Conservation (phyloP, 306 rosid genomes). For the Trichosanthes cucumerina region DNA sequence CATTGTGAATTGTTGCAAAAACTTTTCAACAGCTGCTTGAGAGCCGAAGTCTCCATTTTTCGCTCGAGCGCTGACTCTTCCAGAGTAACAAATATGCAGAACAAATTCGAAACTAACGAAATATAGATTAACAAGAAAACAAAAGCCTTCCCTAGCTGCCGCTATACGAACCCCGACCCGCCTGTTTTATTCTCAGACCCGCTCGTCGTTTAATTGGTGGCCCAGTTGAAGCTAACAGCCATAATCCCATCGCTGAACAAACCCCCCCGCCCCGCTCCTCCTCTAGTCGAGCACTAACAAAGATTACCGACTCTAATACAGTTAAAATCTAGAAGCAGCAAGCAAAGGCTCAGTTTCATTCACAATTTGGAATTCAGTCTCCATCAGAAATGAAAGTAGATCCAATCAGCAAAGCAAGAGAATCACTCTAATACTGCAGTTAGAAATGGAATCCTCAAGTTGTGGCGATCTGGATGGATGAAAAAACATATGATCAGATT, state of each 20-base stretch:
- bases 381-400: slow-evolving; percentile 5
- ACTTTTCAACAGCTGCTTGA: slow-evolving; percentile 46
- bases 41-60: slow-evolving; percentile 52
- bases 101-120: slow-evolving; percentile 18
- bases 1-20: slow-evolving; percentile 59
- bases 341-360: slow-evolving; percentile 11
- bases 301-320: neutral
- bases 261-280: neutral
- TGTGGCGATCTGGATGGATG: neutral
- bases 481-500: neutral
- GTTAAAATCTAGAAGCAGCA: slow-evolving; percentile 17
- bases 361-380: slow-evolving; percentile 16
- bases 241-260: slow-evolving; percentile 38
- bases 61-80: slow-evolving; percentile 12
- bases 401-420: neutral
- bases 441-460: neutral
- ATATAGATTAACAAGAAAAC: neutral
- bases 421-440: neutral
- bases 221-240: slow-evolving; percentile 42
- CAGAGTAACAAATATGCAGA: slow-evolving; percentile 10
- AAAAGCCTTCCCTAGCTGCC: slow-evolving; percentile 57
- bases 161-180: slow-evolving; percentile 81
- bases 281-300: neutral
- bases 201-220: slow-evolving; percentile 70
- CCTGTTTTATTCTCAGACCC: slow-evolving; percentile 71